These are phyloP conservation scores for Shiraia bambusicola DNA, from an alignment of 2,329 filamentous ascomycete species.

Conservation along the genomic window DNA sequence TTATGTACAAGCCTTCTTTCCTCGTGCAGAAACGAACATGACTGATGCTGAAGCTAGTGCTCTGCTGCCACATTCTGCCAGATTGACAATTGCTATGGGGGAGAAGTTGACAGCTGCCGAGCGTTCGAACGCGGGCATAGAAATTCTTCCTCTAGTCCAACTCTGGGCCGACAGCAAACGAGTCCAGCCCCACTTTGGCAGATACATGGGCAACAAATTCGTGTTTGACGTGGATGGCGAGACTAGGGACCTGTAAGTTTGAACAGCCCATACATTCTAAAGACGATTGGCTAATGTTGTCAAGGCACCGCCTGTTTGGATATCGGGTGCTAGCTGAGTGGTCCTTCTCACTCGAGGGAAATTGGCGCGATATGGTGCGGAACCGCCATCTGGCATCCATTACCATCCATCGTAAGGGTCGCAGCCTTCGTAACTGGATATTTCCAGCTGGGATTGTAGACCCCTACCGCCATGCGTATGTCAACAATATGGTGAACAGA, in stretches of 20 bases:
- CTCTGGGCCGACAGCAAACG: conserved; percentile 33
- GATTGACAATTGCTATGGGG: conserved; percentile 31
- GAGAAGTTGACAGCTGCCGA: conserved; percentile 16
- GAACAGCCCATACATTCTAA: background rate
- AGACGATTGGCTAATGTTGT: background rate
- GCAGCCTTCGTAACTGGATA: too few relatives aligned
- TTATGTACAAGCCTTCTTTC: conserved; percentile 28
- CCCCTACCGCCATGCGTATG: too few relatives aligned
- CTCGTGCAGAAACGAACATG: conserved; percentile 2
- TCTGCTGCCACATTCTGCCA: conserved; percentile 25
- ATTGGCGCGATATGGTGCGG: too few relatives aligned
- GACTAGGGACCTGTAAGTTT: conserved; percentile 34
- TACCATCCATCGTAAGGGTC: conserved; percentile 32
- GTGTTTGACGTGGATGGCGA: conserved; percentile 27
- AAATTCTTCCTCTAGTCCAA: conserved; percentile 26
- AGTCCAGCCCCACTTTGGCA: conserved; percentile 33
- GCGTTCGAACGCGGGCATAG: conserved; percentile 14
- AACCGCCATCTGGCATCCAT: conserved; percentile 18
- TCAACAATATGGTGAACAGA: background rate
- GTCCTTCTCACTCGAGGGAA: too few relatives aligned
- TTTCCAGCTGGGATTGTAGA: too few relatives aligned
- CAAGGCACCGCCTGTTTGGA: conserved; percentile 35
- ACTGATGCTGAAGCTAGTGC: conserved; percentile 3
- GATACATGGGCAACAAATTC: conserved; percentile 22
- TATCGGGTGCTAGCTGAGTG: conserved; percentile 15